phyloP scores from a whole-genome alignment of 1,139 yeast genomes.

The Candida pseudocylindracea region DNA sequence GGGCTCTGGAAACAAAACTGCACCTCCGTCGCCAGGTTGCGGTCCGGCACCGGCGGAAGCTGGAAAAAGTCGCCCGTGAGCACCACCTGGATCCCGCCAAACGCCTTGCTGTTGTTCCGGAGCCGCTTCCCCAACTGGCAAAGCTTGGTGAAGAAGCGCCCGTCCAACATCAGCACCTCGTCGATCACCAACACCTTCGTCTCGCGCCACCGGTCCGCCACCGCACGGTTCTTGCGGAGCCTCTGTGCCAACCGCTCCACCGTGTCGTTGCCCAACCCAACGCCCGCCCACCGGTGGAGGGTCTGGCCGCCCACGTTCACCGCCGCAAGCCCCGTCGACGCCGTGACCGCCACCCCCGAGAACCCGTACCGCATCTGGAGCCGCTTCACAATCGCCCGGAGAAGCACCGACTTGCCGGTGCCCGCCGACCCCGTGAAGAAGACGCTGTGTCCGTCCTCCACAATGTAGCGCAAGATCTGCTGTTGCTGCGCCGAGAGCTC shows the following conservation, averaged over 20 bases:
- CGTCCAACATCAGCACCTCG: conserved; percentile 83
- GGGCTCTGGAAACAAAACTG: conserved; percentile 34
- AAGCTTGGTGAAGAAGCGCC: conserved; percentile 45
- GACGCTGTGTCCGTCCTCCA: conserved; percentile 2
- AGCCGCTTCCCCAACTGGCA: conserved; percentile 38
- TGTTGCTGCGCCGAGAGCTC: background rate
- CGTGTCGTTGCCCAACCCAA: conserved; percentile 37
- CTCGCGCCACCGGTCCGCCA: conserved; percentile 35
- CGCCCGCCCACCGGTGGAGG: conserved; percentile 68
- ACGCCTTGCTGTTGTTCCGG: conserved; percentile 30
- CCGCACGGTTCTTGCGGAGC: conserved; percentile 30
- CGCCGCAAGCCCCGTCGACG: conserved; percentile 86
- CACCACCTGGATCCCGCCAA: conserved; percentile 77
- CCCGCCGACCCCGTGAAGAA: conserved; percentile 95
- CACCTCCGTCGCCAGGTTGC: conserved; percentile 3
- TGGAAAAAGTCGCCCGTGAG: conserved; percentile 86
- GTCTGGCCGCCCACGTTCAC: conserved; percentile 82
- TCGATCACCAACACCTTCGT: conserved; percentile 54
- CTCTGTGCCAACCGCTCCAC: conserved; percentile 20
- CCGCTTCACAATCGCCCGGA: conserved; percentile 45
- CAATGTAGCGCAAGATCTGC: background rate
- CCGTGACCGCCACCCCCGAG: conserved; percentile 53
- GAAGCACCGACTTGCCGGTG: conserved; percentile 73
- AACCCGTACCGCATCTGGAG: conserved; percentile 21
- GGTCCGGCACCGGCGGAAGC: conserved; percentile 56